Evolutionary conservation across 768 basidiomycete species (phyloP).

Genomic region (Auriscalpium microsporum): DNA sequence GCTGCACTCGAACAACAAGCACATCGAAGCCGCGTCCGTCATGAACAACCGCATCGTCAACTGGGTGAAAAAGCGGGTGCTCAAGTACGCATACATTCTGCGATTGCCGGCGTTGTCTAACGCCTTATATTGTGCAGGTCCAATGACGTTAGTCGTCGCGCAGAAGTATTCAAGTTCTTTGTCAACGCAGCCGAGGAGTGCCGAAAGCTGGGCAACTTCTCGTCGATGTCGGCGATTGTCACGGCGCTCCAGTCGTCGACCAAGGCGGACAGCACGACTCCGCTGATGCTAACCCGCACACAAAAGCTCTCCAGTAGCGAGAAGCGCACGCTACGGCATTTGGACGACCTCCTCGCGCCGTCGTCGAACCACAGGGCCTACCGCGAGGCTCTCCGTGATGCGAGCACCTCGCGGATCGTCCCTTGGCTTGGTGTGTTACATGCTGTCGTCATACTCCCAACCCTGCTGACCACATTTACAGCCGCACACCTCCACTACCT

Average conservation of each 20-base stretch:
- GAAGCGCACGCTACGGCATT: constrained; percentile 21
- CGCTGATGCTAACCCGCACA: constrained; percentile 21
- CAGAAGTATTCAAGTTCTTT: constrained; percentile 36
- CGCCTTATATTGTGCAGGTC: constrained; percentile 16
- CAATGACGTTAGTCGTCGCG: constrained; percentile 28
- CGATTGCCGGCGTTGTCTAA: constrained; percentile 18
- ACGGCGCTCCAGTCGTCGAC: constrained; percentile 33
- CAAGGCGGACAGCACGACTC: constrained; percentile 31
- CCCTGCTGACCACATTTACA: constrained; percentile 9
- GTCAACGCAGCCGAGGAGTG: constrained; percentile 37
- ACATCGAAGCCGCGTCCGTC: constrained; percentile 25
- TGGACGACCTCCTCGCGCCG: constrained; percentile 23
- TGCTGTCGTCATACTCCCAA: background rate
- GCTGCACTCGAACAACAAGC: constrained; percentile 22
- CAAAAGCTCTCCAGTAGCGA: constrained; percentile 10
- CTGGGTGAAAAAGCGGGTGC: constrained; percentile 14
- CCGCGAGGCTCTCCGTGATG: constrained; percentile 25
- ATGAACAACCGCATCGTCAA: constrained; percentile 31
- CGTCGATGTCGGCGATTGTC: constrained; percentile 35
- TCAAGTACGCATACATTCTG: background rate
- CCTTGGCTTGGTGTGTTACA: constrained; percentile 32
- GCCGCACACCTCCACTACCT: constrained; percentile 26
- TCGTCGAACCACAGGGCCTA: constrained; percentile 30
- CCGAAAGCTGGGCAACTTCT: constrained; percentile 34
- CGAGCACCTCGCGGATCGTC: constrained; percentile 19